Percentiles rank a stretch among this genome's conserved stretches.
Conservation (phyloP, 768 basidiomycete species). For the Fomitopsis serialis region DNA sequence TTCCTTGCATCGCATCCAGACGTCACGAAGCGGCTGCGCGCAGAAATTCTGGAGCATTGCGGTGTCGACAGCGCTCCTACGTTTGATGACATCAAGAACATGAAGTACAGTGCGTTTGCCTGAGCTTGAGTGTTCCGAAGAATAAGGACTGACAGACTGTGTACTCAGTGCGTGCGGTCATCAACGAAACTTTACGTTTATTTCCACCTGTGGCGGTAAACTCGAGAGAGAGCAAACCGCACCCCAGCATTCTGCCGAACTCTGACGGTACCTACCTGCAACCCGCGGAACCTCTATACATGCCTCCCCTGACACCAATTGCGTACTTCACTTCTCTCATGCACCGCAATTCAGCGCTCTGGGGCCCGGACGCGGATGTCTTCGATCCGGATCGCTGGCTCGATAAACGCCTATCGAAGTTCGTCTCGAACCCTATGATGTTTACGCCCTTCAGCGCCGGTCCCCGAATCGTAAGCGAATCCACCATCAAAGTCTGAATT, state of each 20-base stretch:
- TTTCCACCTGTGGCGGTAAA: conserved; percentile 64
- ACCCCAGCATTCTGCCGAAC: conserved; percentile 45
- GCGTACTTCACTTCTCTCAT: conserved; percentile 58
- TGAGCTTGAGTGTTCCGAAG: too few species aligned
- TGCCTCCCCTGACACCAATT: conserved; percentile 53
- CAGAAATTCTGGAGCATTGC: conserved; percentile 55
- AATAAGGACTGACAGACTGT: conserved; percentile 7
- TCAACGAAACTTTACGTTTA: conserved; percentile 43
- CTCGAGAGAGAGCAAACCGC: conserved; percentile 49
- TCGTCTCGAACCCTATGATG: conserved; percentile 59
- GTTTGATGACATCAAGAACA: conserved; percentile 48
- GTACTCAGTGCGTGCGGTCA: conserved; percentile 60
- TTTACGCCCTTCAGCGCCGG: conserved; percentile 74
- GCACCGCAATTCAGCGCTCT: conserved; percentile 61
- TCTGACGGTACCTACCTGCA: conserved; percentile 42
- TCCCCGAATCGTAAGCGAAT: conserved; percentile 41
- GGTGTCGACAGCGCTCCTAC: conserved; percentile 44
- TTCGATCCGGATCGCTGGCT: conserved; percentile 82
- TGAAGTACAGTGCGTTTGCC: conserved; percentile 57
- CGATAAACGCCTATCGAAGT: conserved; percentile 43
- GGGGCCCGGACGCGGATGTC: conserved; percentile 73
- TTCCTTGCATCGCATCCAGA: conserved; percentile 63
- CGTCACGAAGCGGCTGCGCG: conserved; percentile 44
- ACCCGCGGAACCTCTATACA: conserved; percentile 40
- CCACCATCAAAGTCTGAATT: neutral